These are phyloP conservation scores for Puccinia triticina DNA, from an alignment of 1,284 basidiomycete genomes.

Conservation along the genomic window DNA sequence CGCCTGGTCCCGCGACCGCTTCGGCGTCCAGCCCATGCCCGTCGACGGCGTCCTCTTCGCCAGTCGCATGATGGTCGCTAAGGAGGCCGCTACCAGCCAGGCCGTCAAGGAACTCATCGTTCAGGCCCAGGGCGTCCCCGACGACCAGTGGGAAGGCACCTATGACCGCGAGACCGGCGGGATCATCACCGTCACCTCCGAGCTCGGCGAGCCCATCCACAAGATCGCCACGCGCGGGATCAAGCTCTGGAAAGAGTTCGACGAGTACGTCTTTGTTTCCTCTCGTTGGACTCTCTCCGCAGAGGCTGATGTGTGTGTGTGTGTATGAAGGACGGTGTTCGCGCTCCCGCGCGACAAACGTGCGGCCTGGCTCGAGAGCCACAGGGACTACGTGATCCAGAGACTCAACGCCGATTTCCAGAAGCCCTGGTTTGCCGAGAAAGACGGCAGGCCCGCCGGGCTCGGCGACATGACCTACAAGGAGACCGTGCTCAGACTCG, in stretches of 20 bases:
- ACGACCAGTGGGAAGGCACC: conserved; percentile 90
- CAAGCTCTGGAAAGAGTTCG: conserved; percentile 98
- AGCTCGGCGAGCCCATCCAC: conserved; percentile 98
- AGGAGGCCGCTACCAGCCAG: conserved; percentile 91
- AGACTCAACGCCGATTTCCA: conserved; percentile 94
- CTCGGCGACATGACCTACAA: conserved; percentile 98
- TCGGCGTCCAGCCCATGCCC: conserved; percentile 92
- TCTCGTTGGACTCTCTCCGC: too few species aligned
- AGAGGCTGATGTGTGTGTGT: too few species aligned
- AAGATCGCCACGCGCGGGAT: conserved; percentile 96
- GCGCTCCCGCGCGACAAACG: conserved; percentile 94
- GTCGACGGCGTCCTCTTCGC: conserved; percentile 97
- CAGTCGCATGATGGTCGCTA: conserved; percentile 95
- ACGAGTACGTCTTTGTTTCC: conserved; percentile 64
- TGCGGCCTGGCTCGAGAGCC: conserved; percentile 79
- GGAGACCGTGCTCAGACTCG: conserved; percentile 87
- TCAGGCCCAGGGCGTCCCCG: conserved; percentile 86
- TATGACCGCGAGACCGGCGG: conserved; percentile 93
- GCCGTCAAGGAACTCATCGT: conserved; percentile 96
- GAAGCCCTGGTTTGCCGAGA: conserved; percentile 81
- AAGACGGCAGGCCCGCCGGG: conserved; percentile 83
- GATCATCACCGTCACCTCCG: conserved; percentile 93
- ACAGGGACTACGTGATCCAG: conserved; percentile 83
- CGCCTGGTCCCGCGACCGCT: conserved; percentile 84
- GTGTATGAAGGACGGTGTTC: conserved; percentile 84